phyloP scores from a whole-genome alignment of 768 basidiomycete species.

The Punctularia strigosozonata region DNA sequence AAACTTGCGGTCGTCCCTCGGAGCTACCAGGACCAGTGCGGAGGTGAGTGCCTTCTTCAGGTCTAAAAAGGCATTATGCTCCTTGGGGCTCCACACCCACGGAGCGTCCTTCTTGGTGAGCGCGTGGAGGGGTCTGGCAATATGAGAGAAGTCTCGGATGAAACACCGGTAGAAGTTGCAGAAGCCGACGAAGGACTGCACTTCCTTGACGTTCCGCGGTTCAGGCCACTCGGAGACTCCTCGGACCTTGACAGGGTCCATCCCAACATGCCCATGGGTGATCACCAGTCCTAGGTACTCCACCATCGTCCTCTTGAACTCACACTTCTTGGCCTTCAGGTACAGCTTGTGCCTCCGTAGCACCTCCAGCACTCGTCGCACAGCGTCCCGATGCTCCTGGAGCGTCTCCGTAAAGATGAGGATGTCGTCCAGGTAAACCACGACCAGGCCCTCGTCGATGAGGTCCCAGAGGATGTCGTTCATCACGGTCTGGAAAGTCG shows the following conservation, averaged over 20 bases:
- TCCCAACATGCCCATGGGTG: constrained; percentile 6
- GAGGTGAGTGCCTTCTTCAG: not conserved
- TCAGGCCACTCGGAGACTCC: constrained; percentile 14
- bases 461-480: constrained; percentile 17
- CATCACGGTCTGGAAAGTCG: constrained; percentile 17
- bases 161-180: not conserved
- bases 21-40: not conserved
- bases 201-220: constrained; percentile 11
- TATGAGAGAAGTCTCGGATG: not conserved
- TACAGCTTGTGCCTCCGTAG: constrained; percentile 13
- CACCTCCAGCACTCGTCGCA: constrained; percentile 9
- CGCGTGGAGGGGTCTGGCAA: not conserved
- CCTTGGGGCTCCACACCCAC: not conserved
- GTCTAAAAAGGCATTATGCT: not conserved
- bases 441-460: constrained; percentile 13
- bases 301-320: constrained; percentile 5
- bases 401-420: constrained; percentile 16
- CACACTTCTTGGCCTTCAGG: constrained; percentile 11
- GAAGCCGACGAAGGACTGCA: constrained; percentile 18
- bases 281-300: constrained; percentile 15
- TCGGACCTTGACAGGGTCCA: constrained; percentile 16
- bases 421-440: constrained; percentile 23
- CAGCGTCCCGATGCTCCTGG: constrained; percentile 5
- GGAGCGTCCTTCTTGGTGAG: not conserved
- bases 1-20: not conserved